These are phyloP conservation scores for Piloderma croceum DNA, from an alignment of 768 basidiomycete species.

Conservation along the genomic window DNA sequence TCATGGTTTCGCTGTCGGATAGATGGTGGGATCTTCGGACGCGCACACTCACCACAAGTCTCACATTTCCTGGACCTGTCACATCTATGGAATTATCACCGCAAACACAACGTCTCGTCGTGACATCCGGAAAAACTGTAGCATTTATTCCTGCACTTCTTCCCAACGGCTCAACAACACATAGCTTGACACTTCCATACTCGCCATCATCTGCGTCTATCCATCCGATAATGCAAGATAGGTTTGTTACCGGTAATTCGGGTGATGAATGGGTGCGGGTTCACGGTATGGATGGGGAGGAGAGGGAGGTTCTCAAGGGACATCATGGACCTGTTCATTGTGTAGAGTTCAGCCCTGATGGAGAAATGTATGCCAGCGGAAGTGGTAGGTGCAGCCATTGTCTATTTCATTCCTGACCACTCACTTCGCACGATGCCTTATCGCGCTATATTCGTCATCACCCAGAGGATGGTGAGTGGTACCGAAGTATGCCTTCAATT, in stretches of 20 bases:
- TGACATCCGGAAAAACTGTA: constrained; percentile 89
- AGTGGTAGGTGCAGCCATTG: constrained; percentile 60
- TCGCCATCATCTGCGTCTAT: constrained; percentile 92
- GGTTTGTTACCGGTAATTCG: constrained; percentile 87
- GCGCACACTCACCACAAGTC: constrained; percentile 59
- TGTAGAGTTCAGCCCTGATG: constrained; percentile 91
- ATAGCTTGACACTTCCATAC: constrained; percentile 76
- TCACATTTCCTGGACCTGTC: constrained; percentile 74
- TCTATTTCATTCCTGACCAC: constrained; percentile 1
- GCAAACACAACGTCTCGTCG: constrained; percentile 75
- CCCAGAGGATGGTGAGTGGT: constrained; percentile 66
- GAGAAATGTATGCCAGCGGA: constrained; percentile 95
- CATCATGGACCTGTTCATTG: constrained; percentile 98
- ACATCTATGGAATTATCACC: constrained; percentile 91
- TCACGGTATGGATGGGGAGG: constrained; percentile 85
- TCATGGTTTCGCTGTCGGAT: constrained; percentile 13
- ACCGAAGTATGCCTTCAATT: neutral
- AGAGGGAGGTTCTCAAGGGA: constrained; percentile 88
- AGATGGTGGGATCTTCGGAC: constrained; percentile 98
- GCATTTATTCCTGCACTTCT: constrained; percentile 81
- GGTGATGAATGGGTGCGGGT: constrained; percentile 96
- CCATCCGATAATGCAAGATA: constrained; percentile 81
- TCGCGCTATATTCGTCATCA: constrained; percentile 7
- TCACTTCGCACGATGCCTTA: constrained; percentile 9
- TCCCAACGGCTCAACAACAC: constrained; percentile 55